Percentiles rank a stretch among this genome's conserved stretches.
Evolutionary conservation across 371 early-diverging fungal genomes (phyloP).

Genomic region (Mortierella sp.): DNA sequence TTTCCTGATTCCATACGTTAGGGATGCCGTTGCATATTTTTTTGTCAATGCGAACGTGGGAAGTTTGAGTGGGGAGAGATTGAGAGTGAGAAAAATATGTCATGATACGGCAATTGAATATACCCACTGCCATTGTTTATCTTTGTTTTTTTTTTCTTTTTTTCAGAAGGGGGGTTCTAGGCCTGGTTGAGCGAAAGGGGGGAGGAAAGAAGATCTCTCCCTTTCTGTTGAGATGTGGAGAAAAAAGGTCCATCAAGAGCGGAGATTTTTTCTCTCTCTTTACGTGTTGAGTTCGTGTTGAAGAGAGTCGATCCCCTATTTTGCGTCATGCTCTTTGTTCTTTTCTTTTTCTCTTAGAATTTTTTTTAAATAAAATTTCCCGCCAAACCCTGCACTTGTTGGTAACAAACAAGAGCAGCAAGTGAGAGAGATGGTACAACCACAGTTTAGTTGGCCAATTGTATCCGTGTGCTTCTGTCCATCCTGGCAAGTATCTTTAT

Average conservation of each 20-base stretch:
- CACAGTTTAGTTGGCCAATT: neutral
- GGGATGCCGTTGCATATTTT: too few relatives aligned
- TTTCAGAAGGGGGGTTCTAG: neutral
- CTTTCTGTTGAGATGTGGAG: constrained; percentile 1
- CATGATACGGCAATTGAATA: neutral
- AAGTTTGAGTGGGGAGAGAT: neutral
- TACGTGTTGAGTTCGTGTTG: neutral
- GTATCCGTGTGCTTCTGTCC: neutral
- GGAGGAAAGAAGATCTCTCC: neutral
- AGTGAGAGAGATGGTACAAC: neutral
- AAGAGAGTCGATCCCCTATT: neutral
- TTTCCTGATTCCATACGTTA: neutral
- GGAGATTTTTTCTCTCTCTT: neutral
- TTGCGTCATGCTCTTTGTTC: neutral
- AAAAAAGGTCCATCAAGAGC: neutral
- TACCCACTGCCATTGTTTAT: neutral
- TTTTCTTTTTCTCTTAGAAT: neutral
- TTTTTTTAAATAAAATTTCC: too few relatives aligned
- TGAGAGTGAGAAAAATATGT: neutral
- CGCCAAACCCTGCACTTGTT: neutral
- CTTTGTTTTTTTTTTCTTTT: neutral
- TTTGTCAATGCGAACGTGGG: constrained; percentile 1
- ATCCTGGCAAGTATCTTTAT: neutral
- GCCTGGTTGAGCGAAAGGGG: constrained; percentile 3
- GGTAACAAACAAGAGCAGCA: neutral